A percentile compares a stretch with the other conserved stretches of the same genome.
These are phyloP conservation scores for Berberis vulgaris DNA, from an alignment of 164 flowering plant species.

Conservation along the genomic window DNA sequence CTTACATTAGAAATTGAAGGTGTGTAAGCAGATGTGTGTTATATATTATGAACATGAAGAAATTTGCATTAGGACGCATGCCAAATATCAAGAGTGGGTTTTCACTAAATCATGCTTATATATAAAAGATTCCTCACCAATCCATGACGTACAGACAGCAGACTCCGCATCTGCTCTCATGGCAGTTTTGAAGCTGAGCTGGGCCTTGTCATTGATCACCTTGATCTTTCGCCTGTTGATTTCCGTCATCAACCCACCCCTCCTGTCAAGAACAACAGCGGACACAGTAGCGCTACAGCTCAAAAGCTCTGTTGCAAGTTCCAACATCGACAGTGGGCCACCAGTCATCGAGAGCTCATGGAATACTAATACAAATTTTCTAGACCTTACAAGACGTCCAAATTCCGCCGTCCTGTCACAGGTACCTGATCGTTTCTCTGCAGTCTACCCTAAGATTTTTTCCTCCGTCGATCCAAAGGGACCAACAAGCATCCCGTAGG, in stretches of 20 bases:
- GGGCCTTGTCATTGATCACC: conserved; percentile 76
- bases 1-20: too few relatives aligned
- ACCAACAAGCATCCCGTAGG: conserved; percentile 83
- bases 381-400: conserved; percentile 85
- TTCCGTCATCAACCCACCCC: conserved; percentile 87
- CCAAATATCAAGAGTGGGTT: not conserved
- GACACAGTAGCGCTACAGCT: conserved; percentile 97
- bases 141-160: conserved; percentile 96
- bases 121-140: conserved; percentile 48
- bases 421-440: conserved; percentile 80
- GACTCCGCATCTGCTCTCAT: conserved; percentile 97
- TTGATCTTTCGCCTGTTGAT: conserved; percentile 79
- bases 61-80: not conserved
- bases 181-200: conserved; percentile 73
- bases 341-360: conserved; percentile 98
- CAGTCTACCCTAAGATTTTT: conserved; percentile 77
- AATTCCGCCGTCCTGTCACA: conserved; percentile 85
- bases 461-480: conserved; percentile 83
- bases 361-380: conserved; percentile 78
- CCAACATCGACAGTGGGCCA: conserved; percentile 96
- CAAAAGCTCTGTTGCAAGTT: conserved; percentile 85
- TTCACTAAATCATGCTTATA: not conserved
- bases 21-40: too few relatives aligned
- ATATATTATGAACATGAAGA: too few relatives aligned
- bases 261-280: conserved; percentile 82